A percentile compares a stretch with the other conserved stretches of the same genome.
Evolutionary conservation across 2,329 filamentous ascomycete species (phyloP).

Genomic region (Thermoascus crustaceus): DNA sequence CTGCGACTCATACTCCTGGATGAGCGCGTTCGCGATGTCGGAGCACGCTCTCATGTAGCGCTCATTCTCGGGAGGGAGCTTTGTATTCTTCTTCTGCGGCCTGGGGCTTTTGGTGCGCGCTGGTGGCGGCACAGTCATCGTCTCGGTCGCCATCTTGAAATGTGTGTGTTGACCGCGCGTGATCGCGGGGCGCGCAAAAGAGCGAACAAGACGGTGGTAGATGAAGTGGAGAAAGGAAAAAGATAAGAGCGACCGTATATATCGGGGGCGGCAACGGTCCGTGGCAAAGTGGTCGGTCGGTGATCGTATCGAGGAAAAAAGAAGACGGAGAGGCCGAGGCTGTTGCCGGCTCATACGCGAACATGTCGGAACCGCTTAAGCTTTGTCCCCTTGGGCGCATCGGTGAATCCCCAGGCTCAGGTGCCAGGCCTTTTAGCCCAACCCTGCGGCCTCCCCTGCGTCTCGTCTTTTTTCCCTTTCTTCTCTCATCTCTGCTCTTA

Average conservation of each 20-base stretch:
- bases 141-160: constrained; percentile 52
- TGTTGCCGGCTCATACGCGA: constrained; percentile 1
- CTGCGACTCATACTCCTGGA: constrained; percentile 83
- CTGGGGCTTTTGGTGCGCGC: constrained; percentile 46
- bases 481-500: constrained; percentile 12
- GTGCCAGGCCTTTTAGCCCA: not conserved
- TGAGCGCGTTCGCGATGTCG: constrained; percentile 86
- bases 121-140: constrained; percentile 50
- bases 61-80: constrained; percentile 86
- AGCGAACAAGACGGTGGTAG: not conserved
- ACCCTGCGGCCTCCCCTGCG: constrained; percentile 5
- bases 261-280: constrained; percentile 1
- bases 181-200: no score
- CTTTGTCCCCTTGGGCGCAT: constrained; percentile 2
- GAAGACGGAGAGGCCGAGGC: not conserved
- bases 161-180: constrained; percentile 11
- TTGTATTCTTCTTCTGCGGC: constrained; percentile 60
- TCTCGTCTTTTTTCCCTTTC: constrained; percentile 11
- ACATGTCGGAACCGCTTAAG: constrained; percentile 3
- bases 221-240: constrained; percentile 1
- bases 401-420: not conserved
- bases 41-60: constrained; percentile 89
- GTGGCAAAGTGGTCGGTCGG: not conserved
- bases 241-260: no score
- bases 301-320: constrained; percentile 1